Base-by-base conservation (phyloP, 305 asterid species). In the Fraxinus sp. region DNA sequence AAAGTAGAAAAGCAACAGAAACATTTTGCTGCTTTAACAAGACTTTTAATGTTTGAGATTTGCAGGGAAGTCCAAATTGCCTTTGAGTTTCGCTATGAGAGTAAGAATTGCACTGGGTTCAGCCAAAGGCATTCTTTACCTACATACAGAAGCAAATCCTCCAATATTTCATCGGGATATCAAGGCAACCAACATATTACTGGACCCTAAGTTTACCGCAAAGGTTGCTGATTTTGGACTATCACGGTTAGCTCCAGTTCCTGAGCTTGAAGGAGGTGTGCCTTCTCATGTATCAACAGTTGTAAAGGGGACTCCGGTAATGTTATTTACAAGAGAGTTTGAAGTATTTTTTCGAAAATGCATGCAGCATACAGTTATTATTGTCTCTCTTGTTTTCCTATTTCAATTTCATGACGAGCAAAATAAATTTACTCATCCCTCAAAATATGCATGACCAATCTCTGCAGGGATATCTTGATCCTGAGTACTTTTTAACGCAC, bases 181-280 rank as follows among this genome's bases (percentile, higher is more conserved):
- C 64, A 97, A 97, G 90, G 92, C 98, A 74, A 95, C 92, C 84
- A 97, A 97, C 89, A 97, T 97, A 81, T 83, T 97, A 77, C 81
- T 97, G 78, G 99, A 97, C 92, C 83, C 93, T 2, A 95, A 78
- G 80, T 90, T 91, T 84, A 88, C 84, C 35, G 96, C 98, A 26
- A 97, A 97, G 88, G 98, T 95, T 75, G 95, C 99, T 9, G 98
- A 97, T 86, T 97, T 97, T 87, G 99, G 99, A 73, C 93, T 97
- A 35, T 97, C 99, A 62, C 89, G 93, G 49, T 92, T 97, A 28
- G 99, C 98, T 77, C 97, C 98, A 1, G 90, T 93, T 77, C 92
- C 98, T 1, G 95, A 92, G 78, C 77, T 91, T 81, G 98, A 92
- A 84, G 98, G 99, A 83, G 89, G 36, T 52, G 18, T 88, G 62